A percentile compares a stretch with the other conserved stretches of the same genome.
phyloP scores from a whole-genome alignment of 1,284 basidiomycete genomes.

The Trametes hirsuta region DNA sequence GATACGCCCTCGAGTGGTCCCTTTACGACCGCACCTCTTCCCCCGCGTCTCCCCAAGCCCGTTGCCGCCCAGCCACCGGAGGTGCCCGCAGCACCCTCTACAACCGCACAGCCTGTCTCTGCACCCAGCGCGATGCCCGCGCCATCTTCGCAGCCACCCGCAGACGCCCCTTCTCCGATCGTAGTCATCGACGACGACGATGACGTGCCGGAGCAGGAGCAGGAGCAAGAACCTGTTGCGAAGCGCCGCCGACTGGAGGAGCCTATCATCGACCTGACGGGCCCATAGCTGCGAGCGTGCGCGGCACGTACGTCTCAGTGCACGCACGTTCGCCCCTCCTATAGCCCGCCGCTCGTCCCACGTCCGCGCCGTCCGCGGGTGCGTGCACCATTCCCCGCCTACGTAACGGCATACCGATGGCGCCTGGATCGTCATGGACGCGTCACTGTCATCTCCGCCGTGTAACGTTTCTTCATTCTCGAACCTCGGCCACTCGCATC shows the following conservation, averaged over 20 bases:
- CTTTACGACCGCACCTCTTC: conserved; percentile 45
- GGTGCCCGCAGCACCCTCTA: conserved; percentile 30
- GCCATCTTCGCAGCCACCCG: conserved; percentile 36
- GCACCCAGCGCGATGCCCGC: conserved; percentile 19
- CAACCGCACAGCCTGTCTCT: not conserved
- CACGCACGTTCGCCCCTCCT: conserved; percentile 2
- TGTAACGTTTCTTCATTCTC: not conserved
- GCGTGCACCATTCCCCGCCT: no score
- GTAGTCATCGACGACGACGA: conserved; percentile 64
- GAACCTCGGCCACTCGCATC: not conserved
- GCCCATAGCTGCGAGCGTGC: conserved; percentile 3
- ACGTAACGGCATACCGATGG: not conserved
- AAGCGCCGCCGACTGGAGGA: conserved; percentile 53
- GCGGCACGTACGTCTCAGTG: not conserved
- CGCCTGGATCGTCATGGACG: not conserved
- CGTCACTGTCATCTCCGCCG: no score
- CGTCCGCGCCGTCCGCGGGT: no score
- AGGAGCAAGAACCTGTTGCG: conserved; percentile 52
- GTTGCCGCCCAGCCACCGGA: conserved; percentile 15
- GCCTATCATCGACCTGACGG: conserved; percentile 18
- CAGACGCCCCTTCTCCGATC: conserved; percentile 42
- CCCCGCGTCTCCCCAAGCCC: conserved; percentile 30
- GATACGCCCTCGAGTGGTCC: conserved; percentile 30
- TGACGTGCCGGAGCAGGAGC: conserved; percentile 46
- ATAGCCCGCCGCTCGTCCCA: no score